Conservation (phyloP, 2,329 filamentous ascomycete species). For the Rutstroemia sydowiana region DNA sequence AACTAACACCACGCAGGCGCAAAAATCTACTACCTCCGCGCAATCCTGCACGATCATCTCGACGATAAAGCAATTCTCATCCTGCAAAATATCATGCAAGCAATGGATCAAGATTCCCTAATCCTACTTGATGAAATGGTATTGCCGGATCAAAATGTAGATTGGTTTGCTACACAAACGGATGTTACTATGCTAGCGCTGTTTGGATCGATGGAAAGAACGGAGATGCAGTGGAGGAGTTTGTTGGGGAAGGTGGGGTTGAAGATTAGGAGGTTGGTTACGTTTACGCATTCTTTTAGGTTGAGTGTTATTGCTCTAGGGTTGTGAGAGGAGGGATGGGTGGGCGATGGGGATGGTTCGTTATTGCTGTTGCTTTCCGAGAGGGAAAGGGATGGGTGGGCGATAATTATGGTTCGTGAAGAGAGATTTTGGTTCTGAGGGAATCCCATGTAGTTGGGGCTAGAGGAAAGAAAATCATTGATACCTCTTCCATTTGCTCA, state of each 20-base stretch:
- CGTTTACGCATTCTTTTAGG: background rate
- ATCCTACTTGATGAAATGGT: constrained; percentile 38
- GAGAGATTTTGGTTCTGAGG: too few species aligned
- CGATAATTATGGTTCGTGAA: too few species aligned
- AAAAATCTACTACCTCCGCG: constrained; percentile 33
- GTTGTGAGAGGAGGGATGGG: background rate
- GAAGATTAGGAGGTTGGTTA: background rate
- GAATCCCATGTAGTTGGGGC: too few species aligned
- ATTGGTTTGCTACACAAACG: constrained; percentile 27
- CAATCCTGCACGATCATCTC: constrained; percentile 34
- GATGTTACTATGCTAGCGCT: constrained; percentile 34
- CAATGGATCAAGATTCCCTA: constrained; percentile 31
- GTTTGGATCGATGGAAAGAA: constrained; percentile 32
- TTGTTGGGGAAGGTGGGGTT: constrained; percentile 10
- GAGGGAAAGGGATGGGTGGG: background rate
- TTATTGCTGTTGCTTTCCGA: background rate
- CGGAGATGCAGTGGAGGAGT: constrained; percentile 30
- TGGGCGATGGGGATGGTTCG: background rate
- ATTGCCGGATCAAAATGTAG: constrained; percentile 31
- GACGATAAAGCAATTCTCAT: constrained; percentile 31
- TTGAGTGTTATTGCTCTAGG: background rate
- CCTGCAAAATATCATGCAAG: constrained; percentile 29
- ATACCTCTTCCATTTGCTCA: too few species aligned
- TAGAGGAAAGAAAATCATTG: too few species aligned
- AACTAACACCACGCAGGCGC: background rate